These are phyloP conservation scores for Arthrinium puccinioides DNA, from an alignment of 2,329 filamentous ascomycete species.

Conservation along the genomic window DNA sequence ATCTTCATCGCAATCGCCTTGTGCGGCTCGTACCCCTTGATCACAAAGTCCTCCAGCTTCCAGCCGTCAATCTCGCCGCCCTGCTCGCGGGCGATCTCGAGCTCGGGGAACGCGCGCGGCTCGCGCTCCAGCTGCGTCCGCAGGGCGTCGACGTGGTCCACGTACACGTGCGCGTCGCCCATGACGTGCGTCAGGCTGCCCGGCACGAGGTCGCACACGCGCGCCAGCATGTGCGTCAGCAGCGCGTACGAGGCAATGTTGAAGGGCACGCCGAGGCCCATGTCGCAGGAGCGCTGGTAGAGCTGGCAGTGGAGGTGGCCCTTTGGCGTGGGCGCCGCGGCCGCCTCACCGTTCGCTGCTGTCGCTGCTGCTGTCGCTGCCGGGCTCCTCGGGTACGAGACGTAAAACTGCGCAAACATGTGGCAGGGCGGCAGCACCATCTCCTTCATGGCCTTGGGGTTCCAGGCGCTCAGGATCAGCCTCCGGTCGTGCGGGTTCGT, in stretches of 20 bases:
- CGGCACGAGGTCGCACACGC: slow-evolving; percentile 75
- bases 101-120: slow-evolving; percentile 70
- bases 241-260: slow-evolving; percentile 95
- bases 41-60: slow-evolving; percentile 78
- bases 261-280: slow-evolving; percentile 95
- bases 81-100: slow-evolving; percentile 63
- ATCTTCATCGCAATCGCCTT: slow-evolving; percentile 97
- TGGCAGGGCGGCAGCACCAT: slow-evolving; percentile 95
- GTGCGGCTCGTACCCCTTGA: slow-evolving; percentile 85
- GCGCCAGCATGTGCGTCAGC: slow-evolving; percentile 89
- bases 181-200: slow-evolving; percentile 90
- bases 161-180: slow-evolving; percentile 96
- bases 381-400: slow-evolving; percentile 56
- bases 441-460: slow-evolving; percentile 71
- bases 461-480: slow-evolving; percentile 92
- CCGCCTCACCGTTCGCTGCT: slow-evolving; percentile 18
- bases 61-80: slow-evolving; percentile 82
- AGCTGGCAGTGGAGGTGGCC: slow-evolving; percentile 80
- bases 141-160: slow-evolving; percentile 85
- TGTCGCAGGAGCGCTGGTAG: slow-evolving; percentile 92
- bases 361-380: slow-evolving; percentile 1
- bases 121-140: slow-evolving; percentile 72
- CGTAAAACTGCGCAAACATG: slow-evolving; percentile 97
- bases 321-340: slow-evolving; percentile 23
- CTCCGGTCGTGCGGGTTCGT: slow-evolving; percentile 80